Conservation (phyloP, 768 basidiomycete genomes). For the Hirschioporus abietinus region DNA sequence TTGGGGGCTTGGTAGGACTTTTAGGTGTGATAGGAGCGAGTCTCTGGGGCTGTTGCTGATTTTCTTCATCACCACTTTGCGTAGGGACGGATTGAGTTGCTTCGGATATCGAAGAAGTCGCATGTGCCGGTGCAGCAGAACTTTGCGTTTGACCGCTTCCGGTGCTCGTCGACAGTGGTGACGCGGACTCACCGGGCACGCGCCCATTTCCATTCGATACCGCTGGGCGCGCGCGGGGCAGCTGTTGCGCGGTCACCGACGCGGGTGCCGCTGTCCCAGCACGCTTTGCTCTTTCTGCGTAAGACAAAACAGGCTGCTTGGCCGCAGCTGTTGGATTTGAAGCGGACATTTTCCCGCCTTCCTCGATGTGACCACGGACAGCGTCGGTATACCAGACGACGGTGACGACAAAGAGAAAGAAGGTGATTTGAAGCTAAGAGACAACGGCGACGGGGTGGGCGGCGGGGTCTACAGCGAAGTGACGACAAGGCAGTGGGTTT, state of each 20-base stretch:
- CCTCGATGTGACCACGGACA: not conserved
- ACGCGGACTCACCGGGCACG: constrained; percentile 8
- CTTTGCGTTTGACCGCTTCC: constrained; percentile 8
- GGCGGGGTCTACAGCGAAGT: not conserved
- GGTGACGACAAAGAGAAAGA: not conserved
- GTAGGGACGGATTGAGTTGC: constrained; percentile 1
- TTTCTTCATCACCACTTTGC: constrained; percentile 18
- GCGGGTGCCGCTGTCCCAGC: constrained; percentile 23
- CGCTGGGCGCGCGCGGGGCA: constrained; percentile 8
- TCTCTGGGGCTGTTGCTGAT: constrained; percentile 13
- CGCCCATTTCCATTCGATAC: not conserved
- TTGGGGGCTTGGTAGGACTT: constrained; percentile 17
- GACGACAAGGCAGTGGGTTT: not conserved
- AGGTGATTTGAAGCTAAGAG: not conserved
- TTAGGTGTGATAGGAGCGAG: constrained; percentile 13
- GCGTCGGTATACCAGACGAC: not conserved
- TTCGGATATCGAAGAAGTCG: constrained; percentile 6
- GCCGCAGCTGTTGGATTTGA: constrained; percentile 21
- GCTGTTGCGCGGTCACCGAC: constrained; percentile 6
- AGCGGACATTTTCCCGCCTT: constrained; percentile 9
- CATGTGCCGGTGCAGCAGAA: constrained; percentile 7
- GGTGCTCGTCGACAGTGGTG: constrained; percentile 26
- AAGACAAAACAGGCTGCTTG: constrained; percentile 44
- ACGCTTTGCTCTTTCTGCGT: constrained; percentile 50
- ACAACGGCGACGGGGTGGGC: constrained; percentile 1